Evolutionary conservation across 768 basidiomycete genomes (phyloP).

Genomic region (Suillus tomentosus): DNA sequence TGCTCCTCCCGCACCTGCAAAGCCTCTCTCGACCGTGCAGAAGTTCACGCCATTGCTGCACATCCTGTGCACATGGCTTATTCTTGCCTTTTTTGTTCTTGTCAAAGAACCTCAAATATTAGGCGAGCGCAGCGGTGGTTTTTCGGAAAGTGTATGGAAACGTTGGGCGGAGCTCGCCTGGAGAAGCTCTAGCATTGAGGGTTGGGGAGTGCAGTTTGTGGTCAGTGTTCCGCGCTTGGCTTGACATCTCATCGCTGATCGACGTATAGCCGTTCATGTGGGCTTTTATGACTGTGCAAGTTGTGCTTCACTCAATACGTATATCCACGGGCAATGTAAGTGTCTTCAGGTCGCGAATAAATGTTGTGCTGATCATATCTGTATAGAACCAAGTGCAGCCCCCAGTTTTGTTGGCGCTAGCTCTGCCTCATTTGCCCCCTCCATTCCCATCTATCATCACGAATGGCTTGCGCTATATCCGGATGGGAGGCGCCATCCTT

Average conservation of each 20-base stretch:
- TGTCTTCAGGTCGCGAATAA: slow-evolving; percentile 10
- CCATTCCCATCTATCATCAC: slow-evolving; percentile 64
- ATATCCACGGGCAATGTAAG: slow-evolving; percentile 72
- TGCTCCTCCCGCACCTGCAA: slow-evolving; percentile 20
- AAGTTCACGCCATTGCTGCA: slow-evolving; percentile 70
- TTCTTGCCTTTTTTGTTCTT: slow-evolving; percentile 69
- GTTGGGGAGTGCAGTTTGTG: slow-evolving; percentile 56
- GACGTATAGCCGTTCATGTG: slow-evolving; percentile 73
- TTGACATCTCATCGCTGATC: slow-evolving; percentile 14
- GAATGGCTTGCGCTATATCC: slow-evolving; percentile 65
- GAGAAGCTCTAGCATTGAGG: slow-evolving; percentile 36
- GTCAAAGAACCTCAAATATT: slow-evolving; percentile 62
- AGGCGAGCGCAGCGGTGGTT: slow-evolving; percentile 37
- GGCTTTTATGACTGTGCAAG: slow-evolving; percentile 74
- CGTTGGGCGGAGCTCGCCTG: slow-evolving; percentile 64
- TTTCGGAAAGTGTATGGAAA: slow-evolving; percentile 46
- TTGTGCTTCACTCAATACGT: slow-evolving; percentile 69
- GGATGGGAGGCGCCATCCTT: slow-evolving; percentile 64
- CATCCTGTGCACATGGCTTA: slow-evolving; percentile 59
- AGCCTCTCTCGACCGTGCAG: slow-evolving; percentile 51
- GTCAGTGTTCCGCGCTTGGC: slow-evolving; percentile 42
- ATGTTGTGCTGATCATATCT: slow-evolving; percentile 13
- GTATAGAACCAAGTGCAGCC: slow-evolving; percentile 58
- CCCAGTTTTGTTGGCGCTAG: slow-evolving; percentile 59
- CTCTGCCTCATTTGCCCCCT: slow-evolving; percentile 65